These are phyloP conservation scores for Curvularia sp. DNA, from an alignment of 2,329 filamentous ascomycete genomes.

Conservation along the genomic window DNA sequence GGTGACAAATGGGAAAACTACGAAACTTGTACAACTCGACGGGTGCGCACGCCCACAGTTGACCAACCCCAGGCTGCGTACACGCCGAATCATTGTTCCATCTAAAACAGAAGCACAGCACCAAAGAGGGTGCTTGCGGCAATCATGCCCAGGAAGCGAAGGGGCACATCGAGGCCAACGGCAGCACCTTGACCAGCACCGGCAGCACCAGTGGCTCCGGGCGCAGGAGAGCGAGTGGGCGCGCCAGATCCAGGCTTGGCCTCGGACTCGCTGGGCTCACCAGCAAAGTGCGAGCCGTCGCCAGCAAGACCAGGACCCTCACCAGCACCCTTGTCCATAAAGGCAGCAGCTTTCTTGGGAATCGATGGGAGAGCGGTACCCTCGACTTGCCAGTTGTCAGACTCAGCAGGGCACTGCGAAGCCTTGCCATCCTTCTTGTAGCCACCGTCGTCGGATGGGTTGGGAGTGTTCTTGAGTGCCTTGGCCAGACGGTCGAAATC, in stretches of 20 bases:
- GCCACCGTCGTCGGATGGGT: constrained; percentile 64
- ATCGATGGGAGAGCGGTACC: constrained; percentile 63
- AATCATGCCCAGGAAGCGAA: constrained; percentile 41
- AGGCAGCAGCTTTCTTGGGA: constrained; percentile 62
- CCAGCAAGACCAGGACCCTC: constrained; percentile 63
- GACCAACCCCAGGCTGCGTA: not conserved
- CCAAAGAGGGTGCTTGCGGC: constrained; percentile 45
- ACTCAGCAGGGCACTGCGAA: constrained; percentile 62
- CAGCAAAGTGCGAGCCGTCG: constrained; percentile 50
- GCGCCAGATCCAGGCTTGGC: constrained; percentile 41
- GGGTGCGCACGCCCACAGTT: constrained; percentile 8
- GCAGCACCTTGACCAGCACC: constrained; percentile 26
- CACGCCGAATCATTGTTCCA: constrained; percentile 6
- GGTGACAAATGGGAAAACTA: constrained; percentile 12
- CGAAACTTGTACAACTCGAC: constrained; percentile 12
- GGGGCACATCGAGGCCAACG: constrained; percentile 34
- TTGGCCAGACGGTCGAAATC: constrained; percentile 69
- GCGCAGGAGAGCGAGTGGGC: constrained; percentile 34
- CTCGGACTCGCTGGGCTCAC: constrained; percentile 37
- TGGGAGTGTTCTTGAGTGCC: constrained; percentile 59
- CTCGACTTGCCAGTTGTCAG: constrained; percentile 63
- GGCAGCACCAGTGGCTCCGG: constrained; percentile 16
- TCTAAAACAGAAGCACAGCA: constrained; percentile 42
- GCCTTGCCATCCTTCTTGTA: constrained; percentile 62
- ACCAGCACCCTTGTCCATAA: constrained; percentile 65